phyloP scores from a whole-genome alignment of 495 filamentous ascomycete species.

The Neurospora sp. region DNA sequence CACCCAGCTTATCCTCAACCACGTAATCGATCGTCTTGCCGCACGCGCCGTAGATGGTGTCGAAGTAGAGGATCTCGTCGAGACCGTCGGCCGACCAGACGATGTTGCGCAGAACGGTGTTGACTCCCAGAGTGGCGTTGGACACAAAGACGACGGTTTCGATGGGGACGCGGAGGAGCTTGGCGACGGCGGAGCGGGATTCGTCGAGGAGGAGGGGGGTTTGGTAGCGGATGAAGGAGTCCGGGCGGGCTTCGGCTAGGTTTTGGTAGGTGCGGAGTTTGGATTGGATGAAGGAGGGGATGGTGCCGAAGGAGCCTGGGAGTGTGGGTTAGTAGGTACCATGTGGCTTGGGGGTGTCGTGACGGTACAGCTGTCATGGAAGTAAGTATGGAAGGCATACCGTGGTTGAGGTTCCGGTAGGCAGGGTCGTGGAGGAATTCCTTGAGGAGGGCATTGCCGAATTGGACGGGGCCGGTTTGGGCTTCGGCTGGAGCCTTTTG shows the following conservation, averaged over 20 bases:
- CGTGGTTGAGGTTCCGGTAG: conserved; percentile 75
- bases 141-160: conserved; percentile 64
- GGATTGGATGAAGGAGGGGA: conserved; percentile 50
- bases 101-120: conserved; percentile 69
- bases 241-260: conserved; percentile 52
- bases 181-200: conserved; percentile 53
- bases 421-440: conserved; percentile 62
- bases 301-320: conserved; percentile 73
- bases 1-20: conserved; percentile 41
- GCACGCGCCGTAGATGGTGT: conserved; percentile 68
- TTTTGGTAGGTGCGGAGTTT: conserved; percentile 50
- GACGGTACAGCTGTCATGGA: no score
- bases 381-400: no score
- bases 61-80: conserved; percentile 60
- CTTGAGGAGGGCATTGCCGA: conserved; percentile 52
- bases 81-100: conserved; percentile 37
- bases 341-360: no score
- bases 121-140: conserved; percentile 74
- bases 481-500: background rate
- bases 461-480: conserved; percentile 13
- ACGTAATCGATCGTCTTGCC: conserved; percentile 61
- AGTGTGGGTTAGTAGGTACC: no score
- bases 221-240: conserved; percentile 60
- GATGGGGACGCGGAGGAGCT: conserved; percentile 49
- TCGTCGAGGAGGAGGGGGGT: conserved; percentile 49